Percentiles rank a stretch among this genome's conserved stretches.
These are phyloP conservation scores for Penicillium silybi DNA, from an alignment of 495 filamentous ascomycete genomes.

Conservation along the genomic window DNA sequence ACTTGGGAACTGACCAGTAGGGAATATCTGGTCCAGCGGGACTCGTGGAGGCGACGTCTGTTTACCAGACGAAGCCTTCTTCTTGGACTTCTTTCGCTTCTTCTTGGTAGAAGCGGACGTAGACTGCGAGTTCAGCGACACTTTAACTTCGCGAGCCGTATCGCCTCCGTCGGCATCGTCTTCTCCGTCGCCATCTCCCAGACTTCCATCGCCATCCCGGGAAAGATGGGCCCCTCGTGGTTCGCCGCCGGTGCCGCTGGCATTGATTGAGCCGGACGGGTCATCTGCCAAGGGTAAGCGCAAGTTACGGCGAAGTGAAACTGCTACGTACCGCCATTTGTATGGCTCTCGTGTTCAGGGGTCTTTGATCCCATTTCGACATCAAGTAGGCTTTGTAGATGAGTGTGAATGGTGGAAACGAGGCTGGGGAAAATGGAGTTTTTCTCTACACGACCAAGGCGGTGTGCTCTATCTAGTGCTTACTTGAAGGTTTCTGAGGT, in stretches of 20 bases:
- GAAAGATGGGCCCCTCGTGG: conserved; percentile 32
- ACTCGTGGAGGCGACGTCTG: conserved; percentile 56
- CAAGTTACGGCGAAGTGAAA: background rate
- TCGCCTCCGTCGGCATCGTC: conserved; percentile 52
- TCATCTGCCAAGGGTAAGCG: conserved; percentile 13
- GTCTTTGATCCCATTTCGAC: conserved; percentile 31
- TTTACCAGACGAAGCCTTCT: conserved; percentile 33
- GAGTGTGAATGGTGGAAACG: background rate
- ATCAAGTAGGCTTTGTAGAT: conserved; percentile 9
- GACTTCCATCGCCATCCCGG: conserved; percentile 37
- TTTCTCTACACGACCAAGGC: background rate
- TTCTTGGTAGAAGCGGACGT: conserved; percentile 43
- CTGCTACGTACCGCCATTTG: conserved; percentile 18
- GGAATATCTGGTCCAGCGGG: conserved; percentile 49
- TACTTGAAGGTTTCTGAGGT: background rate
- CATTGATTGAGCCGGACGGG: conserved; percentile 28
- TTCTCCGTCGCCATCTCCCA: conserved; percentile 46
- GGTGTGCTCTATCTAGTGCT: background rate
- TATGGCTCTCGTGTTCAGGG: conserved; percentile 22
- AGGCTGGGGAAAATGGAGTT: background rate
- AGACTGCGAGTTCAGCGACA: conserved; percentile 15
- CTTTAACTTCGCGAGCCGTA: conserved; percentile 14
- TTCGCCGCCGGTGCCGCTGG: conserved; percentile 39
- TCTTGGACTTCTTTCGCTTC: conserved; percentile 53
- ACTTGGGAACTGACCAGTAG: conserved; percentile 45